Conservation (phyloP, 805 yeast genomes). For the Saccharomycopsis sp. region DNA sequence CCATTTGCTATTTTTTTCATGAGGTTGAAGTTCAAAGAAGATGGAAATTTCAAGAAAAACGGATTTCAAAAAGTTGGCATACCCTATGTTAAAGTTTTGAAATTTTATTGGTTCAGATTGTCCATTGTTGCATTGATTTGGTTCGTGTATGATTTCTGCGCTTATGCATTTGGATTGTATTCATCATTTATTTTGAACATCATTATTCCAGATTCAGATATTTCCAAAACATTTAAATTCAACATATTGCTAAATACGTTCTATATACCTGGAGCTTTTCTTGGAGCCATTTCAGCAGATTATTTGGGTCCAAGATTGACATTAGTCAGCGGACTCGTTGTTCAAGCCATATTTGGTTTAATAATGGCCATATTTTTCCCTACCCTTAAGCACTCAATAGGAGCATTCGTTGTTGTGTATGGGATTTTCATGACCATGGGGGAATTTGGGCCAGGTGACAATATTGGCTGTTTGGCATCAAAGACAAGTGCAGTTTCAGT, state of each 20-base stretch:
- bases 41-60: constrained; percentile 61
- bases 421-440: constrained; percentile 86
- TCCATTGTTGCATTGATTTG: constrained; percentile 67
- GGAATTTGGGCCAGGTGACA: constrained; percentile 93
- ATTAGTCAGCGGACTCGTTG: constrained; percentile 54
- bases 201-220: constrained; percentile 51
- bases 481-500: constrained; percentile 82
- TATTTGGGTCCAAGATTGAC: constrained; percentile 88
- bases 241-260: constrained; percentile 80
- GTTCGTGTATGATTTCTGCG: constrained; percentile 87
- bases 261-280: constrained; percentile 82
- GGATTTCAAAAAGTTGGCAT: constrained; percentile 55
- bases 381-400: constrained; percentile 52
- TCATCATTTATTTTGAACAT: constrained; percentile 61
- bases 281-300: constrained; percentile 84
- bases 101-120: constrained; percentile 81
- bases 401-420: constrained; percentile 75
- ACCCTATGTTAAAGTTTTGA: constrained; percentile 65
- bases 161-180: constrained; percentile 82
- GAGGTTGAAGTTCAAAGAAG: constrained; percentile 70
- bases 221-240: constrained; percentile 85
- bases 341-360: constrained; percentile 76
- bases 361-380: constrained; percentile 71
- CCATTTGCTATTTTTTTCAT: constrained; percentile 72
- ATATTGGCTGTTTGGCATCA: constrained; percentile 80